Base-by-base conservation (phyloP, 2,329 filamentous ascomycete genomes). In the Teratosphaeria epicoccoides region DNA sequence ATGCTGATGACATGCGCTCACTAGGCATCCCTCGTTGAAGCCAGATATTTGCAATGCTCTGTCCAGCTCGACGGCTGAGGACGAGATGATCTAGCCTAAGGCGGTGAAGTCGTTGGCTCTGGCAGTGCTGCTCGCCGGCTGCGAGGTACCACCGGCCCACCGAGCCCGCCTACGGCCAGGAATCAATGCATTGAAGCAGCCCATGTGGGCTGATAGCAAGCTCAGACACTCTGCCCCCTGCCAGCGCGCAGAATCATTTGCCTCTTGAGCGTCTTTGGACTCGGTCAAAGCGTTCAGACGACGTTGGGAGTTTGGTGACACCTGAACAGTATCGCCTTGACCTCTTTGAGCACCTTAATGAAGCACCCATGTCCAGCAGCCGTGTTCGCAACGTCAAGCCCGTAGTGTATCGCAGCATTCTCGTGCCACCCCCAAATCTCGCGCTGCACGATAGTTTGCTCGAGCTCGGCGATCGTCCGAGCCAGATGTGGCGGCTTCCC, bases 21-120 rank as follows among this genome's bases (percentile, higher is more conserved):
- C 68, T 69, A 71, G 63, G 62, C 54, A 71, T 71, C 71, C 66
- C 64, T 71, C 66, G 66, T 70, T 71, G 67, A 71, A 71, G 66
- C 70, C 68, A 65, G 70, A 71, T 70, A 70, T 71, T 70, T 70
- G 66, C 64, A 71, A 71, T 70, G 64, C 67, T 70, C 63, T 71
- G 71, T 70, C 66, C 65, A n/a, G n/a, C n/a, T n/a, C n/a, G n/a
- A n/a, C n/a, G n/a, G n/a, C n/a, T n/a, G n/a, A n/a, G n/a, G n/a
- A n/a, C n/a, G n/a, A n/a, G n/a, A n/a, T n/a, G n/a, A n/a, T n/a
- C n/a, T n/a, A n/a, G n/a, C n/a, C n/a, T n/a, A 70, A 70, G 63
- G 62, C 55, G 61, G 66, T 67, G 63, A 65, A 70, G 67, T 71
- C 65, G 66, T 67, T 72, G 68, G 65, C 67, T 70, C 64, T 70